phyloP scores from a whole-genome alignment of 1,284 basidiomycete species.

The Gomphus bonarii region DNA sequence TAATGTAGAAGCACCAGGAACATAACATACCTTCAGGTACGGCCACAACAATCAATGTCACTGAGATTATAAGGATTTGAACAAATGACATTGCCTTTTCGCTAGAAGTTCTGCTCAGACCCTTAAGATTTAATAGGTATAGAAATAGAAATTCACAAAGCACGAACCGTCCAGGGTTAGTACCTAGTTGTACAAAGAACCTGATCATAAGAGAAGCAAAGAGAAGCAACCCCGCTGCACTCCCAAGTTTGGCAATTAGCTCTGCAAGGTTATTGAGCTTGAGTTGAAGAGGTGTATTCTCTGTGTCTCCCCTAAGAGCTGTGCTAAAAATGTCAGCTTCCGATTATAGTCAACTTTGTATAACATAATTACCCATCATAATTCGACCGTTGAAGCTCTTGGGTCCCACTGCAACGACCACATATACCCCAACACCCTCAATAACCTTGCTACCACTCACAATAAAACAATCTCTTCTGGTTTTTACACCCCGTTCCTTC shows the following conservation, averaged over 20 bases:
- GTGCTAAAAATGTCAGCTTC: conserved; percentile 11
- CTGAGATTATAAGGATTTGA: conserved; percentile 89
- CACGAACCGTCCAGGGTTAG: conserved; percentile 37
- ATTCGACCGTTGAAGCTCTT: conserved; percentile 94
- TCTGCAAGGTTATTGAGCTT: conserved; percentile 93
- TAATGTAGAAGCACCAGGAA: conserved; percentile 11
- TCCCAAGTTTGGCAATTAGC: conserved; percentile 87
- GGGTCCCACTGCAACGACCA: conserved; percentile 86
- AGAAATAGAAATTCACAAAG: conserved; percentile 3
- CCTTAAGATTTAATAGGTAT: neutral
- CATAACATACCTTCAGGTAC: conserved; percentile 74
- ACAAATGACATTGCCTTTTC: conserved; percentile 90
- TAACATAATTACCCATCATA: conserved; percentile 71
- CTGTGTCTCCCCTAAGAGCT: conserved; percentile 74
- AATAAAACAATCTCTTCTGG: conserved; percentile 87
- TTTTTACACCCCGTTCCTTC: conserved; percentile 21
- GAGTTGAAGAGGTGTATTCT: conserved; percentile 87
- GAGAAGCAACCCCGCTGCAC: conserved; percentile 71
- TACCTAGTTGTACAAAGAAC: conserved; percentile 83
- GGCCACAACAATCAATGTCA: conserved; percentile 93
- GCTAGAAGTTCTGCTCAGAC: conserved; percentile 38
- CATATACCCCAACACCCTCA: conserved; percentile 90
- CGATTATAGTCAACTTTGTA: conserved; percentile 3
- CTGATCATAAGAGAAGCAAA: conserved; percentile 87
- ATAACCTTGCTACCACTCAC: conserved; percentile 91